Evolutionary conservation across 768 basidiomycete species (phyloP), one percentile per base, ranked within the genome.

Genomic region (Pisolithus sp.): DNA sequence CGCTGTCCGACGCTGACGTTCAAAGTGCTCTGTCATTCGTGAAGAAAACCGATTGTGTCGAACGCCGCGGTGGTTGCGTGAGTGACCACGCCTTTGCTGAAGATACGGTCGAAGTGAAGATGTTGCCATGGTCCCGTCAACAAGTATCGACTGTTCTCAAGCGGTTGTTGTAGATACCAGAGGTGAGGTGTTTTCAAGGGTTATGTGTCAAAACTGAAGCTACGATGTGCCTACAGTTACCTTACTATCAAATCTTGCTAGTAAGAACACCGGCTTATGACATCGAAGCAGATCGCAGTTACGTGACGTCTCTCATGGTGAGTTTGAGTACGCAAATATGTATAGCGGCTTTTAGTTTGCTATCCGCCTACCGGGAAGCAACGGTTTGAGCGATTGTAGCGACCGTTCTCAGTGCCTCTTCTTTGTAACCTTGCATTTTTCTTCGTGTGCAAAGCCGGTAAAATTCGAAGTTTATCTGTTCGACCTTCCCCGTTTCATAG

Each of bases 1-100:
- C 84, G 2, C 72, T 98, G 15, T 83, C 82, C 18, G 96, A 98
- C 62, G 96, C 95, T 13, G 91, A 94, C 62, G 69, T 82, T 21
- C 69, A 75, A 5, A 94, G 85, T 55, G 84, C 93, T 3, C 68
- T 98, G 36, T 76, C 79, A 8, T 93, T 90, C 62, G 85, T 98
- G 53, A 77, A 81, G 62, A 80, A 92, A 56, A 71, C 71, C 10
- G 61, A 72, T 30, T 76, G 79, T 50, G 76, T 99, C 21, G 76
- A 83, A 47, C 79, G 83, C 21, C 78, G 98, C 0, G 96, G 96
- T 34, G 96, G 96, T 28, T 79, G 96, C 15, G 85, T 92, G 45
- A 90, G 86, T 56, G 93, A 96, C 62, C 80, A 80, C 44, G 89
- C 89, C 0, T 99, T 97, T 63, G 95, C 93, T 0, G 93, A 96